Conservation (phyloP, 495 filamentous ascomycete species). For the Parmelia sp. region DNA sequence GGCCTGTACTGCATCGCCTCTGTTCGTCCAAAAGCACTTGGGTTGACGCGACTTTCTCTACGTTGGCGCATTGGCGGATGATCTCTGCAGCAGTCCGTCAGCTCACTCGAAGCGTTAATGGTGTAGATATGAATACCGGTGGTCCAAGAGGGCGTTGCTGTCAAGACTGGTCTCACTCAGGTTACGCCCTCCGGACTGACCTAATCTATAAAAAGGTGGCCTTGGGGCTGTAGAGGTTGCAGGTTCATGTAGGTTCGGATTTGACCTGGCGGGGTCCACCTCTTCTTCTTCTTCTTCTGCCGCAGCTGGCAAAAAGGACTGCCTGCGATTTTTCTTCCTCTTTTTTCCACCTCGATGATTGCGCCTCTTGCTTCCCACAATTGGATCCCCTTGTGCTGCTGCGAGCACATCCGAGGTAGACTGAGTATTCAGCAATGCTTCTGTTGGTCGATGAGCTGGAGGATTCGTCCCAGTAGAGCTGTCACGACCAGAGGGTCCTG, state of each 20-base stretch:
- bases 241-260: slow-evolving; percentile 31
- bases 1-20: not conserved
- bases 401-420: slow-evolving; percentile 22
- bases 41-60: slow-evolving; percentile 50
- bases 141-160: slow-evolving; percentile 72
- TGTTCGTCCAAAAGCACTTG: slow-evolving; percentile 29
- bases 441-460: slow-evolving; percentile 20
- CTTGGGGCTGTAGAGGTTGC: slow-evolving; percentile 27
- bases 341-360: slow-evolving; percentile 46
- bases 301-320: slow-evolving; percentile 53
- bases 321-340: slow-evolving; percentile 55
- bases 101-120: not conserved
- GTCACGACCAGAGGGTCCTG: not conserved
- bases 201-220: slow-evolving; percentile 53
- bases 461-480: slow-evolving; percentile 1
- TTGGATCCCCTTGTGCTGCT: slow-evolving; percentile 17
- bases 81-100: slow-evolving; percentile 42
- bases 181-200: slow-evolving; percentile 43
- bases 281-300: slow-evolving; percentile 43
- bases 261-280: slow-evolving; percentile 30
- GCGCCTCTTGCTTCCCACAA: slow-evolving; percentile 32
- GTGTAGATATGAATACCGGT: slow-evolving; percentile 49
- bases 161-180: slow-evolving; percentile 76
- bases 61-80: slow-evolving; percentile 66
- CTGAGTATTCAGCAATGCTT: slow-evolving; percentile 21